phyloP scores from a whole-genome alignment of 2,329 filamentous ascomycete species.

The Cladosporium austrohemisphaericum region DNA sequence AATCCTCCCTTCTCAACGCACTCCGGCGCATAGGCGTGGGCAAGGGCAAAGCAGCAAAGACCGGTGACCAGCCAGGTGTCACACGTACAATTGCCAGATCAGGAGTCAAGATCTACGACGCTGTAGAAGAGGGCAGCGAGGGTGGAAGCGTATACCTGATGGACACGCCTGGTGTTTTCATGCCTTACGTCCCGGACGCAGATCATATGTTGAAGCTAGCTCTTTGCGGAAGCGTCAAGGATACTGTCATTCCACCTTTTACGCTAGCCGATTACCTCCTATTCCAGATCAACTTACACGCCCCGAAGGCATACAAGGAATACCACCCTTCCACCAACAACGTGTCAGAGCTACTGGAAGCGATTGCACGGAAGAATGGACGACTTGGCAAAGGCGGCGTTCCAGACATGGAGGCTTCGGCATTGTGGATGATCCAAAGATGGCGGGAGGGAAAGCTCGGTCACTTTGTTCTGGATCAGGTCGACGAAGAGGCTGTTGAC shows the following conservation, averaged over 20 bases:
- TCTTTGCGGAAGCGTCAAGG: conserved; percentile 84
- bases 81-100: conserved; percentile 75
- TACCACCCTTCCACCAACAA: conserved; percentile 78
- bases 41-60: conserved; percentile 69
- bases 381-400: conserved; percentile 69
- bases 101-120: conserved; percentile 74
- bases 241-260: conserved; percentile 72
- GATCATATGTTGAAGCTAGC: conserved; percentile 95
- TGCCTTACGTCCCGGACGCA: conserved; percentile 81
- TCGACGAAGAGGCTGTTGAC: conserved; percentile 60
- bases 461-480: conserved; percentile 72
- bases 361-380: conserved; percentile 70
- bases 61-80: conserved; percentile 82
- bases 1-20: conserved; percentile 88
- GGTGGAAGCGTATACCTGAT: conserved; percentile 71
- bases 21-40: conserved; percentile 67
- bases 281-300: conserved; percentile 70
- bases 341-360: conserved; percentile 65
- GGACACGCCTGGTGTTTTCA: conserved; percentile 92
- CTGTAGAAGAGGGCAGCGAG: conserved; percentile 47
- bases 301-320: conserved; percentile 59
- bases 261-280: conserved; percentile 88
- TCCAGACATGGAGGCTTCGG: conserved; percentile 68
- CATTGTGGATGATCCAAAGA: conserved; percentile 73
- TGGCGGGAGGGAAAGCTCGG: conserved; percentile 78